Evolutionary conservation across 768 basidiomycete genomes (phyloP).

Genomic region (Tylopilus vinaceipallidus): DNA sequence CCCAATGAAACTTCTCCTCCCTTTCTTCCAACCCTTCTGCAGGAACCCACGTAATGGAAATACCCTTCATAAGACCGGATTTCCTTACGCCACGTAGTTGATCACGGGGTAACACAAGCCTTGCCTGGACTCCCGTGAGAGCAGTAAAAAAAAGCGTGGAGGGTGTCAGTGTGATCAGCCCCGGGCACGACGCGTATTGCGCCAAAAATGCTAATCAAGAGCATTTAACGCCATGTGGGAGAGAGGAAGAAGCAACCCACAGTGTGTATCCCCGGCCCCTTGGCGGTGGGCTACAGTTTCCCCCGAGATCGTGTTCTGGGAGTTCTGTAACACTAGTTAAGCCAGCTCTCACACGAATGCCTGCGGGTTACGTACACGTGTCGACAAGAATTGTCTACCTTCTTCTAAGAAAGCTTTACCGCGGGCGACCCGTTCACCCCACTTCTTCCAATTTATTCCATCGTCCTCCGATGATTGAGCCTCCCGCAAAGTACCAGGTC

Average conservation of each 20-base stretch:
- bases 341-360: slow-evolving; percentile 8
- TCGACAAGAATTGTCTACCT: slow-evolving; percentile 39
- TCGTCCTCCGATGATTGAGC: slow-evolving; percentile 7
- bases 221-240: background rate
- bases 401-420: slow-evolving; percentile 46
- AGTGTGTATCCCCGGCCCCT: slow-evolving; percentile 28
- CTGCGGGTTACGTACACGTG: slow-evolving; percentile 31
- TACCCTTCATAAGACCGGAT: slow-evolving; percentile 50
- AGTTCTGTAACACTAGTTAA: slow-evolving; percentile 9
- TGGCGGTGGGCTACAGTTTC: background rate
- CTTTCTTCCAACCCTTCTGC: slow-evolving; percentile 31
- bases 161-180: slow-evolving; percentile 56
- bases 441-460: slow-evolving; percentile 55
- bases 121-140: slow-evolving; percentile 44
- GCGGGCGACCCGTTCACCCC: slow-evolving; percentile 45
- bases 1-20: slow-evolving; percentile 58
- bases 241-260: slow-evolving; percentile 26
- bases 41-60: slow-evolving; percentile 46
- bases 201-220: slow-evolving; percentile 53
- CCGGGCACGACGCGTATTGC: slow-evolving; percentile 52
- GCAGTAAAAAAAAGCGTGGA: slow-evolving; percentile 54
- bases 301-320: background rate
- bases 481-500: background rate
- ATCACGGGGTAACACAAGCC: slow-evolving; percentile 43
- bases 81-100: slow-evolving; percentile 58